Evolutionary conservation across 306 rosid species (phyloP), one percentile per base, ranked within the genome.

Genomic region (Pterocarpus macrocarpus): DNA sequence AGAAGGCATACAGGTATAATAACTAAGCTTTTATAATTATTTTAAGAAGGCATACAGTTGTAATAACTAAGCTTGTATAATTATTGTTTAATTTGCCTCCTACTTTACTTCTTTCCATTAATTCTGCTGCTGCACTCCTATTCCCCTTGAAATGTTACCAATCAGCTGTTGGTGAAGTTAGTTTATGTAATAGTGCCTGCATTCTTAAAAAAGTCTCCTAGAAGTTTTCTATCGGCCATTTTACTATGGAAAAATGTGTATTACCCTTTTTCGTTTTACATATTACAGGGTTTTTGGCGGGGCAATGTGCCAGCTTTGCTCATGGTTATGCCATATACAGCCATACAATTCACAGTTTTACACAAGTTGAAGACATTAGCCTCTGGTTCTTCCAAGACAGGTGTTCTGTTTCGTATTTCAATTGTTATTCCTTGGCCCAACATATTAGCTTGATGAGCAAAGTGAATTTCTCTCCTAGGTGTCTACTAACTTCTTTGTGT

Each of bases 241-340:
- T 66, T 73, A 79, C 30, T 10, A 14, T 30, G 6, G 3, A 52
- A 49, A 47, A 41, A 2, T 13, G 30, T 50, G 47, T 53, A 64
- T 71, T 15, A 47, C 32, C 45, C 5, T 63, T 62, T 72, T 5
- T 63, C 58, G 33, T 44, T 10, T 52, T 67, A 45, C 28, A 77
- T 71, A 15, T 76, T 83, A 57, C 85, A 95, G 99, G 99, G 99
- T 34, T 95, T 95, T 78, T 95, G 99, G 99, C 91, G 99, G 62
- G 99, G 99, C 28, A 95, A 95, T 80, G 98, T 95, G 77, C 99
- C 99, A 22, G 99, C 98, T 57, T 84, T 95, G 85, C 98, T 95
- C 78, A 95, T 93, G 99, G 97, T 89, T 82, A 95, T 95, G 99
- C 99, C 99, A 30, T 95, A 95, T 84, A 90, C 97, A 17, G 94